Evolutionary conservation across 116 monocot genomes (phyloP).

Genomic region (Dioscorea cayenensis): DNA sequence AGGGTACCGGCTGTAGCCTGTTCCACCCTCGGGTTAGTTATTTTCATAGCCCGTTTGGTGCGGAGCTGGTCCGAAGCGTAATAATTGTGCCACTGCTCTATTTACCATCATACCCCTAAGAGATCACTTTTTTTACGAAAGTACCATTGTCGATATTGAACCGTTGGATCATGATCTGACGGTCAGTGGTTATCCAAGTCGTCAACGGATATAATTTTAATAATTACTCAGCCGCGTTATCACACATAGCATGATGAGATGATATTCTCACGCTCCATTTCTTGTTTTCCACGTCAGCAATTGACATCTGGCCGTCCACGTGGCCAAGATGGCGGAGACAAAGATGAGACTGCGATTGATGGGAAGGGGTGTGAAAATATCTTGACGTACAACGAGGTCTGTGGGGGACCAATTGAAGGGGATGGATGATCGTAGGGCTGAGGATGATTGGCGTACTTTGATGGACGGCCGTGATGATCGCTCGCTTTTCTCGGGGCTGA

Average conservation of each 20-base stretch:
- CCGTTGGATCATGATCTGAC: not conserved
- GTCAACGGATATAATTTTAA: not conserved
- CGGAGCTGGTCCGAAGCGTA: not conserved
- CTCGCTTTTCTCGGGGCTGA: no score
- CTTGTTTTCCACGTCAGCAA: not conserved
- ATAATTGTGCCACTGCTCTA: not conserved
- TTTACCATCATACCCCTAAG: not conserved
- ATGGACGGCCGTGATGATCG: no score
- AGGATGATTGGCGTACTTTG: no score
- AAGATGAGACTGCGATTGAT: no score
- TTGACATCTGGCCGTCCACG: not conserved
- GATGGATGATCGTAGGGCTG: no score
- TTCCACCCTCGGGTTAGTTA: not conserved
- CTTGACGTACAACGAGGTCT: no score
- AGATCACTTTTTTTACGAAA: not conserved
- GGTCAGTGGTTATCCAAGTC: not conserved
- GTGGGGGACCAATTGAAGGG: no score
- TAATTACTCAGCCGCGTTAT: not conserved
- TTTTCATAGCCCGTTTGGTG: not conserved
- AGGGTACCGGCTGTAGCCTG: not conserved
- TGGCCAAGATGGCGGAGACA: no score
- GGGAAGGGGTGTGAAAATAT: no score
- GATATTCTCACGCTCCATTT: not conserved
- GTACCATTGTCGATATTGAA: not conserved
- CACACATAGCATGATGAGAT: not conserved